Evolutionary conservation across 208 protist species (phyloP).

Genomic region (Leishmania tarentolae): DNA sequence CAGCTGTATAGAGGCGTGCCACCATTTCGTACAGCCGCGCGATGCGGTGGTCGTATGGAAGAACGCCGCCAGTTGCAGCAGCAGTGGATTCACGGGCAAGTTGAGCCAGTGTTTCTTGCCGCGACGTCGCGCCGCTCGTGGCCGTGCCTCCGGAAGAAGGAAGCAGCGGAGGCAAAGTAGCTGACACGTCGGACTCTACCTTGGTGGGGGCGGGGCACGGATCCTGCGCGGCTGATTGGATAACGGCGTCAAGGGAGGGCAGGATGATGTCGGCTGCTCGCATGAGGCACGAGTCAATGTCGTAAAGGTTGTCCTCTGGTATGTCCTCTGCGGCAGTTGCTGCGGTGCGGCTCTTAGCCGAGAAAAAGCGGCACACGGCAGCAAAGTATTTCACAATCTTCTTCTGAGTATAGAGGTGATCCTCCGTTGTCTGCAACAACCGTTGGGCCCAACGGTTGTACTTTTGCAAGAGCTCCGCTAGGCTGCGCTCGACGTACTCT

Average conservation of each 20-base stretch:
- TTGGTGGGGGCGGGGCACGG: neutral
- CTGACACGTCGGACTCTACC: neutral
- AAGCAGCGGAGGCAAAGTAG: neutral
- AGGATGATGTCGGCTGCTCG: slow-evolving; percentile 74
- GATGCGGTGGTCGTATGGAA: slow-evolving; percentile 75
- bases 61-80: slow-evolving; percentile 17
- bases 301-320: slow-evolving; percentile 72
- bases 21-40: slow-evolving; percentile 71
- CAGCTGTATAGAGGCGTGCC: slow-evolving; percentile 58
- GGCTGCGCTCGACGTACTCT: slow-evolving; percentile 55
- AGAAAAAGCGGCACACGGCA: slow-evolving; percentile 71
- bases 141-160: neutral
- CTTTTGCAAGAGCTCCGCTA: slow-evolving; percentile 83
- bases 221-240: slow-evolving; percentile 28
- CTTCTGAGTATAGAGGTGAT: slow-evolving; percentile 82
- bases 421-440: slow-evolving; percentile 73
- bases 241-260: slow-evolving; percentile 64
- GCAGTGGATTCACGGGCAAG: slow-evolving; percentile 36
- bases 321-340: slow-evolving; percentile 13
- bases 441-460: slow-evolving; percentile 80
- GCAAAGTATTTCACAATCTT: slow-evolving; percentile 87
- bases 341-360: slow-evolving; percentile 11
- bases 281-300: slow-evolving; percentile 82
- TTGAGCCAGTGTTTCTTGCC: slow-evolving; percentile 36
- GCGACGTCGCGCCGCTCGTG: slow-evolving; percentile 1